phyloP scores from a whole-genome alignment of 2,329 filamentous ascomycete genomes.

The Aspergillus candidus region DNA sequence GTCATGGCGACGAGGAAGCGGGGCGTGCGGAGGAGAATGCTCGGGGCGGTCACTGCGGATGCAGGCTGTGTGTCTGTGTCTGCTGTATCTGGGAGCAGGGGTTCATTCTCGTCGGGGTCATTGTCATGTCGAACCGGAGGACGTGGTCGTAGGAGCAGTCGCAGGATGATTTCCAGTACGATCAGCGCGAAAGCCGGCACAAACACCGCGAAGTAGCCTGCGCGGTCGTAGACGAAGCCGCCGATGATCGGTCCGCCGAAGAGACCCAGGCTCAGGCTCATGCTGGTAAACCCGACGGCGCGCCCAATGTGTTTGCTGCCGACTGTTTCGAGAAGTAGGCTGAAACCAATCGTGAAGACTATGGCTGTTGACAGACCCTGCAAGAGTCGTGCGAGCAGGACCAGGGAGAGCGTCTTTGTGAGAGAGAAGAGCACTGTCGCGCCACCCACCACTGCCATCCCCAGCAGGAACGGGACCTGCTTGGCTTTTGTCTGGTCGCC shows the following conservation, averaged over 20 bases:
- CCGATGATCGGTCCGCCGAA: constrained; percentile 60
- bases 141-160: constrained; percentile 37
- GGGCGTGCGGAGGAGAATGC: constrained; percentile 26
- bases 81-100: too few species aligned
- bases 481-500: constrained; percentile 1
- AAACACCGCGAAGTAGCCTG: constrained; percentile 32
- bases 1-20: constrained; percentile 45
- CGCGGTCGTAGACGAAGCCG: constrained; percentile 57
- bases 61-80: constrained; percentile 40
- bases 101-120: too few species aligned
- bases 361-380: constrained; percentile 63
- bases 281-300: constrained; percentile 51
- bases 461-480: constrained; percentile 6
- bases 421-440: constrained; percentile 59
- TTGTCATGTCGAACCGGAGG: too few species aligned
- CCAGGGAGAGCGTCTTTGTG: constrained; percentile 51
- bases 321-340: constrained; percentile 54
- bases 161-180: constrained; percentile 45
- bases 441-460: constrained; percentile 3
- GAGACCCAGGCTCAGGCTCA: constrained; percentile 56
- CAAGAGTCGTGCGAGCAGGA: constrained; percentile 58
- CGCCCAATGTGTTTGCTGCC: constrained; percentile 7
- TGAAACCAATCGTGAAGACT: constrained; percentile 65
- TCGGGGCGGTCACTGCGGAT: constrained; percentile 28
- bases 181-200: constrained; percentile 30